Conservation (phyloP, 1,284 basidiomycete species). For the Trichosporon faecale region DNA sequence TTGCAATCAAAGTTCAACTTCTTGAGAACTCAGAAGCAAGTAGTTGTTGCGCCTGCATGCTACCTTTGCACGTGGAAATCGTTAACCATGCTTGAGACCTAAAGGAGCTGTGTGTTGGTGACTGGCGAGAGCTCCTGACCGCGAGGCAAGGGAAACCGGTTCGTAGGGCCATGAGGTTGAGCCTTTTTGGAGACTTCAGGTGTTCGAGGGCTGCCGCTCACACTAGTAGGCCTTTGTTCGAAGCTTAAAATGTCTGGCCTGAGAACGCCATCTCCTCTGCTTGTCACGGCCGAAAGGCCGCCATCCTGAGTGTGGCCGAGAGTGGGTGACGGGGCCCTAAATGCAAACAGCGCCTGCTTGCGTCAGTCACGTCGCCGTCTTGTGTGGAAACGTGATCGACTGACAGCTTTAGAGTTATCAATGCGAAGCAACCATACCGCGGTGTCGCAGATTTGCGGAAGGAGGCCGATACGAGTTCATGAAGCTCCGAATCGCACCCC, state of each 20-base stretch:
- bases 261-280: neutral
- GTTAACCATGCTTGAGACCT: neutral
- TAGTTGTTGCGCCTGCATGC: neutral
- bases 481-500: neutral
- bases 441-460: neutral
- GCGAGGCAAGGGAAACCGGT: neutral
- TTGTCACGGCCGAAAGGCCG: neutral
- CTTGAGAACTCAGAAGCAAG: neutral
- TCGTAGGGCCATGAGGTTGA: neutral
- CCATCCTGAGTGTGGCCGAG: neutral
- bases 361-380: neutral
- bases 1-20: constrained; percentile 6
- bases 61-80: neutral
- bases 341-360: neutral
- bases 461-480: neutral
- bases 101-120: neutral
- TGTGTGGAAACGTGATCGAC: neutral
- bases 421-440: neutral
- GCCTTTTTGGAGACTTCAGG: neutral
- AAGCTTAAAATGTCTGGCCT: neutral
- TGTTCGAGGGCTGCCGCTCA: neutral
- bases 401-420: constrained; percentile 4
- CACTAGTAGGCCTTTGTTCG: neutral
- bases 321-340: neutral
- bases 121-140: neutral